A percentile compares a stretch with the other conserved stretches of the same genome.
Evolutionary conservation across 2,329 filamentous ascomycete species (phyloP).

Genomic region (Scortechinia acanthostroma): DNA sequence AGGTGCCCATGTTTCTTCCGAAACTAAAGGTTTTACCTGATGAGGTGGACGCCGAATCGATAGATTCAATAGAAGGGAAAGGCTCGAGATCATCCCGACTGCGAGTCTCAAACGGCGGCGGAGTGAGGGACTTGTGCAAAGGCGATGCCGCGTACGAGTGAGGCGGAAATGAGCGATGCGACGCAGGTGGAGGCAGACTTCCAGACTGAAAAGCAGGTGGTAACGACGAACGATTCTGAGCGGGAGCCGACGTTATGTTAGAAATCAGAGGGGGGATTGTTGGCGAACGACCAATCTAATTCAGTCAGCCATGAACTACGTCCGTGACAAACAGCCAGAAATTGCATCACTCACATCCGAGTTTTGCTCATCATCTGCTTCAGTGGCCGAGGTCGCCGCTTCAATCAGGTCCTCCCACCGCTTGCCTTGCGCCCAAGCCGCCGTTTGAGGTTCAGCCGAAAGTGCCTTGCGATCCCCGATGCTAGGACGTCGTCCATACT

Average conservation of each 20-base stretch:
- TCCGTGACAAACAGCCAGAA: neutral
- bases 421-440: conserved; percentile 58
- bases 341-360: conserved; percentile 66
- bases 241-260: neutral
- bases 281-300: neutral
- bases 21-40: conserved; percentile 42
- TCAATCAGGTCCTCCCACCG: conserved; percentile 96
- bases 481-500: conserved; percentile 42
- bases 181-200: conserved; percentile 49
- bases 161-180: conserved; percentile 13
- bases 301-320: no score
- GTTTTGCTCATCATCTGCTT: conserved; percentile 83
- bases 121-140: conserved; percentile 82
- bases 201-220: conserved; percentile 46
- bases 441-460: conserved; percentile 75
- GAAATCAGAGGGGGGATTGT: neutral
- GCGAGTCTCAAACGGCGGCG: conserved; percentile 53
- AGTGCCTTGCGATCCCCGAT: conserved; percentile 70
- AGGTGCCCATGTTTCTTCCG: neutral
- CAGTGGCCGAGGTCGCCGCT: conserved; percentile 84
- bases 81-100: conserved; percentile 44
- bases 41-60: neutral
- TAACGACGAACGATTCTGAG: conserved; percentile 20
- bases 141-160: conserved; percentile 80
- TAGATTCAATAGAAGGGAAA: conserved; percentile 75